phyloP scores from a whole-genome alignment of 1,284 basidiomycete genomes.

The Peniophora sp. region DNA sequence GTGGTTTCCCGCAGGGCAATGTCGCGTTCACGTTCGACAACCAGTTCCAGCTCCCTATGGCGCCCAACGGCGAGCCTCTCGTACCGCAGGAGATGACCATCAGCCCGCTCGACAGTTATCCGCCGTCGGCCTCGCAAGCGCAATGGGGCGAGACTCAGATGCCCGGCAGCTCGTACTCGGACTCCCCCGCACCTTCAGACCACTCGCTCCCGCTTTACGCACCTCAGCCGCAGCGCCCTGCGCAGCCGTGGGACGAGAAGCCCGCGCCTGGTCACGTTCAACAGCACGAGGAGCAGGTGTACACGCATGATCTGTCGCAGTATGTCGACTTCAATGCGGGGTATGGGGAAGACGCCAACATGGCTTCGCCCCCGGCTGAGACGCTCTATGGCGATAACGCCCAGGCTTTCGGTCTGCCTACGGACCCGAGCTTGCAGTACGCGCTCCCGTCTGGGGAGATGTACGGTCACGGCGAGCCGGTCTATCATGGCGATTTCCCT shows the following conservation, averaged over 20 bases:
- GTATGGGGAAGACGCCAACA: neutral
- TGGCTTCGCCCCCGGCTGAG: too few species aligned
- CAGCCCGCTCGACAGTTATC: constrained; percentile 20
- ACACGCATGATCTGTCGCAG: neutral
- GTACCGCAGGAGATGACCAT: constrained; percentile 16
- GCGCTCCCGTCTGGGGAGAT: too few species aligned
- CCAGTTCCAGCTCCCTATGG: neutral
- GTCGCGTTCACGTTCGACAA: constrained; percentile 3
- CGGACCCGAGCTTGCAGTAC: too few species aligned
- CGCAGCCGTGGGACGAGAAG: neutral
- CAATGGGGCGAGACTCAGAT: constrained; percentile 8
- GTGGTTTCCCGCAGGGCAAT: constrained; percentile 17
- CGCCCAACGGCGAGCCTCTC: constrained; percentile 14
- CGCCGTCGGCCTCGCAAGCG: constrained; percentile 4
- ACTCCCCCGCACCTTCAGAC: constrained; percentile 36
- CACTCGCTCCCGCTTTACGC: constrained; percentile 25
- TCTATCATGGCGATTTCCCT: too few species aligned
- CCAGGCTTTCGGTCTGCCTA: too few species aligned
- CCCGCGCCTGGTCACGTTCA: neutral
- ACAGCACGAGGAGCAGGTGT: neutral
- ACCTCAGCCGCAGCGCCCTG: constrained; percentile 23
- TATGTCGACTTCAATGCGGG: neutral
- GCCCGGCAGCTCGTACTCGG: constrained; percentile 35
- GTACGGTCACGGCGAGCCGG: too few species aligned
- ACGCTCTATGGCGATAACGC: too few species aligned